phyloP scores from a whole-genome alignment of 2,329 filamentous ascomycete genomes.

The Arthrobotrys entomopaga region DNA sequence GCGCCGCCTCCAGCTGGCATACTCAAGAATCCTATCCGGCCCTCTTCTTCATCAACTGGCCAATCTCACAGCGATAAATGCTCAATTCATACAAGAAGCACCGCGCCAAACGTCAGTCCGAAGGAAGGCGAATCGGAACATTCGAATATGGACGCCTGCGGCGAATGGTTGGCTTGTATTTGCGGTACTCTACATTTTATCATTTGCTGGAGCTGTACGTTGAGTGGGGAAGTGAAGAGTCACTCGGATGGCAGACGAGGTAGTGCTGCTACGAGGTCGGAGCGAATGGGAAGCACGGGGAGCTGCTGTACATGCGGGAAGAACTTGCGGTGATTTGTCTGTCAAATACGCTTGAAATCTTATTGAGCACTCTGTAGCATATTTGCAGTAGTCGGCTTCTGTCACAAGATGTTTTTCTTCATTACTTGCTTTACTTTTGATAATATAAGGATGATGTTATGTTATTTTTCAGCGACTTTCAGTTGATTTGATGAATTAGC shows the following conservation, averaged over 20 bases:
- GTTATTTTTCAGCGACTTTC: too few species aligned
- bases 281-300: slow-evolving; percentile 23
- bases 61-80: slow-evolving; percentile 35
- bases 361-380: too few species aligned
- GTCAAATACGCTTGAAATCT: too few species aligned
- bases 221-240: slow-evolving; percentile 50
- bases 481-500: too few species aligned
- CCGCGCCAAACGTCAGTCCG: neutral
- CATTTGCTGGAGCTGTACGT: slow-evolving; percentile 50
- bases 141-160: slow-evolving; percentile 42
- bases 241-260: slow-evolving; percentile 32
- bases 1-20: slow-evolving; percentile 27
- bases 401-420: too few species aligned
- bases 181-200: slow-evolving; percentile 47
- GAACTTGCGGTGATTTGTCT: neutral
- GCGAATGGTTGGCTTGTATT: slow-evolving; percentile 48
- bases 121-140: slow-evolving; percentile 39
- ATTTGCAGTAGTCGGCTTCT: too few species aligned
- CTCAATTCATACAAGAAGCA: slow-evolving; percentile 37
- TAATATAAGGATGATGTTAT: too few species aligned
- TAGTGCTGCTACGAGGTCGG: slow-evolving; percentile 14
- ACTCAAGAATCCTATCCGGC: slow-evolving; percentile 20
- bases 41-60: slow-evolving; percentile 16
- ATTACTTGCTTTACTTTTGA: too few species aligned
- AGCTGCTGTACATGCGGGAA: slow-evolving; percentile 32